phyloP scores from a whole-genome alignment of 805 yeast species.

The Candida pini region DNA sequence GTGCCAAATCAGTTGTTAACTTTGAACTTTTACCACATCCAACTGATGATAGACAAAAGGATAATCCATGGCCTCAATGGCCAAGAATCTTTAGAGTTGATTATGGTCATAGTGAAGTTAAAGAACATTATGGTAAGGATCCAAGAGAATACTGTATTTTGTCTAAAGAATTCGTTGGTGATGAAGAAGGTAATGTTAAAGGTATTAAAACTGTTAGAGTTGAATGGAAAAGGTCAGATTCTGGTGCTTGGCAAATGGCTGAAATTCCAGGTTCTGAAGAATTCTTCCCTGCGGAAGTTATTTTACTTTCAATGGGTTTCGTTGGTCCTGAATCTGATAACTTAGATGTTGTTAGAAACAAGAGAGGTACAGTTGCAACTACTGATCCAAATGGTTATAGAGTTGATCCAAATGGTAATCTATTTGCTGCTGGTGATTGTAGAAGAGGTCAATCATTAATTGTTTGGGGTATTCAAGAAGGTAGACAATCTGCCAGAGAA shows the following conservation, averaged over 20 bases:
- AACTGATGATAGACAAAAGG: slow-evolving; percentile 76
- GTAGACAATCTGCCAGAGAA: slow-evolving; percentile 96
- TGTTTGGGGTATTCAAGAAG: slow-evolving; percentile 99
- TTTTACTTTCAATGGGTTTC: slow-evolving; percentile 93
- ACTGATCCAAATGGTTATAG: slow-evolving; percentile 58
- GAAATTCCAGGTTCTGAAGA: slow-evolving; percentile 95
- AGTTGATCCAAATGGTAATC: slow-evolving; percentile 54
- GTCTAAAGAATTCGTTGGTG: slow-evolving; percentile 93
- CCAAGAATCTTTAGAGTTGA: slow-evolving; percentile 96
- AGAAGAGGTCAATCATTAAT: slow-evolving; percentile 97
- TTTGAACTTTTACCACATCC: slow-evolving; percentile 95
- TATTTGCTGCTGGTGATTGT: slow-evolving; percentile 97
- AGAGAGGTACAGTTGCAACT: slow-evolving; percentile 79
- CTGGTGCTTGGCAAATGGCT: slow-evolving; percentile 99
- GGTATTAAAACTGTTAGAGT: slow-evolving; percentile 96
- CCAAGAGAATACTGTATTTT: slow-evolving; percentile 95
- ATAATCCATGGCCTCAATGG: slow-evolving; percentile 99
- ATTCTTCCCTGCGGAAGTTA: slow-evolving; percentile 90
- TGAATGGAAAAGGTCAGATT: slow-evolving; percentile 94
- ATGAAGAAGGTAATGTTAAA: slow-evolving; percentile 89
- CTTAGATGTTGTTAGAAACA: slow-evolving; percentile 61
- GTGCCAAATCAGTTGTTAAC: slow-evolving; percentile 89
- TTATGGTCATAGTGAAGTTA: slow-evolving; percentile 95
- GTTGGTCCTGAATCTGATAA: slow-evolving; percentile 91
- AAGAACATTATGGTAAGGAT: slow-evolving; percentile 91